These are phyloP conservation scores for Diaporthe australafricana DNA, from an alignment of 2,329 filamentous ascomycete genomes.

Conservation along the genomic window DNA sequence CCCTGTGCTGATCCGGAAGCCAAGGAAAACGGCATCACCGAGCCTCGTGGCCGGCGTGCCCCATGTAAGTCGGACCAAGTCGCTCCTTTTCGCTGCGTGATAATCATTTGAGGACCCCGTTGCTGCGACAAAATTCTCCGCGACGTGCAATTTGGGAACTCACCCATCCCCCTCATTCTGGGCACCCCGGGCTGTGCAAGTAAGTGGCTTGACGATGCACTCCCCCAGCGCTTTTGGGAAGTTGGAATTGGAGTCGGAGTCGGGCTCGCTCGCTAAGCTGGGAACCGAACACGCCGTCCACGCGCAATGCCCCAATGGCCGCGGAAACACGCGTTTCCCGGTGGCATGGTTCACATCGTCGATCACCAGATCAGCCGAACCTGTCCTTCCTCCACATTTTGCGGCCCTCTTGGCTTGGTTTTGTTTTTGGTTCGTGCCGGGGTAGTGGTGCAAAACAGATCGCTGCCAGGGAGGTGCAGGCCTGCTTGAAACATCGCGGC, in stretches of 20 bases:
- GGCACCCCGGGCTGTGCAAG: constrained; percentile 21
- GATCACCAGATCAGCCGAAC: constrained; percentile 31
- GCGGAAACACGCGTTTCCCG: constrained; percentile 23
- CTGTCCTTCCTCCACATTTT: constrained; percentile 3
- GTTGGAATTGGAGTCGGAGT: background rate
- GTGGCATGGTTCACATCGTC: constrained; percentile 25
- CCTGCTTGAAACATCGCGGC: constrained; percentile 36
- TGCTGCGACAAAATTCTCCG: constrained; percentile 28
- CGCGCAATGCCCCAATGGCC: background rate
- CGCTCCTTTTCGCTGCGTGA: constrained; percentile 30
- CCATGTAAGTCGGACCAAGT: constrained; percentile 22
- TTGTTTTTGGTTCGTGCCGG: constrained; percentile 24
- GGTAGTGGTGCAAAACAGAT: constrained; percentile 13
- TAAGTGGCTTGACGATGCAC: constrained; percentile 7
- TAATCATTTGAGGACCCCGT: constrained; percentile 27
- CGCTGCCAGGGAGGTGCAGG: constrained; percentile 4
- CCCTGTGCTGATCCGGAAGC: constrained; percentile 22
- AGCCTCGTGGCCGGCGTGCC: constrained; percentile 17
- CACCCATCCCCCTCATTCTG: constrained; percentile 16
- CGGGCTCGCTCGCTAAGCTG: background rate
- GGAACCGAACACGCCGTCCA: background rate
- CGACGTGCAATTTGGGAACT: constrained; percentile 9
- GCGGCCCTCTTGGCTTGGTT: background rate
- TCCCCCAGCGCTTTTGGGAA: background rate
- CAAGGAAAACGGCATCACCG: constrained; percentile 24